Evolutionary conservation across 208 protist genomes (phyloP).

Genomic region (Wallacemonas collosoma): DNA sequence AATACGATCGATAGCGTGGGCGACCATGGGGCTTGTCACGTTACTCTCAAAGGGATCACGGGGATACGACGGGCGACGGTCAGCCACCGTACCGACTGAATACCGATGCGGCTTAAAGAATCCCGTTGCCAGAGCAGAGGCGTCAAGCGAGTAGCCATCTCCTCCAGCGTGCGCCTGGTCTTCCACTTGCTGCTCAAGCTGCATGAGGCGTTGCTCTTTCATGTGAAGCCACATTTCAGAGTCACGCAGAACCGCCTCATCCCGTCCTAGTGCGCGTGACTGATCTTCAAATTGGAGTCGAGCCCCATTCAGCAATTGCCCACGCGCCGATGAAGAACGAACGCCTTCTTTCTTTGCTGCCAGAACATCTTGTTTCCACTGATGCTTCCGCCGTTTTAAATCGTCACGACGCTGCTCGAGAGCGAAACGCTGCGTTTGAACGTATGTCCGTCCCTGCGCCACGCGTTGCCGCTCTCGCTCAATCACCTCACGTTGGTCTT

Average conservation of each 20-base stretch:
- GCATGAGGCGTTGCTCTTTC: constrained; percentile 70
- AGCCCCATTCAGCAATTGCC: constrained; percentile 65
- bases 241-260: constrained; percentile 69
- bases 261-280: constrained; percentile 54
- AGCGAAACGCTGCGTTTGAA: constrained; percentile 52
- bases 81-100: neutral
- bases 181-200: constrained; percentile 67
- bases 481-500: constrained; percentile 55
- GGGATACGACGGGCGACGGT: neutral
- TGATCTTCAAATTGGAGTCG: constrained; percentile 69
- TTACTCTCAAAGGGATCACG: constrained; percentile 25
- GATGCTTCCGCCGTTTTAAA: constrained; percentile 52
- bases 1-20: constrained; percentile 63
- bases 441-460: constrained; percentile 44
- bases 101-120: constrained; percentile 57
- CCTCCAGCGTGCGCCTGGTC: constrained; percentile 46
- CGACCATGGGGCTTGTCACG: constrained; percentile 42
- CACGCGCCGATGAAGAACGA: constrained; percentile 66
- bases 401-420: constrained; percentile 67
- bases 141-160: constrained; percentile 43
- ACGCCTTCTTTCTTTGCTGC: constrained; percentile 73
- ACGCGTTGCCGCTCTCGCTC: constrained; percentile 57
- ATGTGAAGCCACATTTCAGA: constrained; percentile 74
- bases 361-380: constrained; percentile 85
- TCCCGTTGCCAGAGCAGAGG: constrained; percentile 47